phyloP scores from a whole-genome alignment of 495 filamentous ascomycete genomes.

The Aspergillus leporis region DNA sequence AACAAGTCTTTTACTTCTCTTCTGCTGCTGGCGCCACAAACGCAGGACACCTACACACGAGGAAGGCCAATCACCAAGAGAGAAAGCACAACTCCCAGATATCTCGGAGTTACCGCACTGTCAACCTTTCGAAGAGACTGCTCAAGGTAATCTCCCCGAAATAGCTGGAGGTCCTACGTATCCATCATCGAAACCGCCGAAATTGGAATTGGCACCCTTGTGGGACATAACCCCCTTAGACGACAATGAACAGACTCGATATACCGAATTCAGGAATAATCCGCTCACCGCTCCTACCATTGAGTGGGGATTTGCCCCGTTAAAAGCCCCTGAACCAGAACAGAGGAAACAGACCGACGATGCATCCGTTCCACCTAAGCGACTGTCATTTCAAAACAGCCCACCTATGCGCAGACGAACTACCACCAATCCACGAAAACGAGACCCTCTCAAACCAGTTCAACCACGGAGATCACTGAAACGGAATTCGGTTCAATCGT shows the following conservation, averaged over 20 bases:
- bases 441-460: slow-evolving; percentile 42
- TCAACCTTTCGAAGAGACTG: slow-evolving; percentile 28
- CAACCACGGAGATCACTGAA: slow-evolving; percentile 44
- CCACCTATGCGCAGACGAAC: slow-evolving; percentile 33
- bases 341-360: slow-evolving; percentile 25
- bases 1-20: slow-evolving; percentile 36
- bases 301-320: slow-evolving; percentile 31
- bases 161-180: slow-evolving; percentile 8
- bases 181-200: slow-evolving; percentile 34
- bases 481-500: slow-evolving; percentile 42
- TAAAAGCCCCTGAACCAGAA: slow-evolving; percentile 27
- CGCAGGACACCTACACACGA: slow-evolving; percentile 27
- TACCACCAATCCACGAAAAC: slow-evolving; percentile 32
- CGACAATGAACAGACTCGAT: slow-evolving; percentile 22
- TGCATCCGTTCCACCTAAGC: slow-evolving; percentile 29
- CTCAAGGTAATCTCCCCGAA: slow-evolving; percentile 19
- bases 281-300: slow-evolving; percentile 33
- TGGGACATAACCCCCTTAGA: slow-evolving; percentile 36
- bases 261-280: slow-evolving; percentile 23
- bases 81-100: slow-evolving; percentile 26
- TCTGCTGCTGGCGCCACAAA: slow-evolving; percentile 45
- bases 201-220: slow-evolving; percentile 38
- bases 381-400: slow-evolving; percentile 33
- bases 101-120: slow-evolving; percentile 31
- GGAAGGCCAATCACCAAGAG: slow-evolving; percentile 24